Conservation (phyloP, 371 early-diverging fungal genomes). For the Enterocytospora artemiae region DNA sequence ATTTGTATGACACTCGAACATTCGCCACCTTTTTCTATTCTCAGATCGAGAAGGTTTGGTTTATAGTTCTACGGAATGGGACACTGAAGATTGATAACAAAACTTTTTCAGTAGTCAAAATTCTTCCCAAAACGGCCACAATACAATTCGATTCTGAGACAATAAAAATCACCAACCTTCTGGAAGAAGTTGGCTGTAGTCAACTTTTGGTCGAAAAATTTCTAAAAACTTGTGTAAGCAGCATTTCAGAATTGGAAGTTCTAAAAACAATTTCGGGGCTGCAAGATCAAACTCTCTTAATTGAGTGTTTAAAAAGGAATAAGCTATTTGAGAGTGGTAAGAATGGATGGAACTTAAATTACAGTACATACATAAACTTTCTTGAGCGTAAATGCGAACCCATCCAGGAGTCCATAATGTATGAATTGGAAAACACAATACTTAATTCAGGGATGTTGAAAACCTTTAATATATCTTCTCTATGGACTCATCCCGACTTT, state of each 20-base stretch:
- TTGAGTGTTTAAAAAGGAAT: not conserved
- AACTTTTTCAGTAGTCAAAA: not conserved
- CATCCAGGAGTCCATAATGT: not conserved
- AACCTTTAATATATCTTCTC: not conserved
- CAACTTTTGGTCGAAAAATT: not conserved
- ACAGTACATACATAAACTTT: not conserved
- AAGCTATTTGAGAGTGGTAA: not conserved
- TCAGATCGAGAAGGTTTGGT: not conserved
- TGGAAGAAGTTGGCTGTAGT: not conserved
- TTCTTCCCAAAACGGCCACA: not conserved
- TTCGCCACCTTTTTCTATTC: conserved; percentile 3
- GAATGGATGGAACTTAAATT: not conserved
- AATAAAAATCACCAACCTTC: not conserved
- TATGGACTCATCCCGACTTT: not conserved
- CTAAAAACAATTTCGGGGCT: not conserved
- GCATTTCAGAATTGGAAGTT: not conserved
- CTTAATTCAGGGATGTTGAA: not conserved
- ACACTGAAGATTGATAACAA: not conserved
- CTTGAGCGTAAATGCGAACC: not conserved
- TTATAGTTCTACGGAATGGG: not conserved
- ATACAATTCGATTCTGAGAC: not conserved
- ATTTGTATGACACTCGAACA: not conserved
- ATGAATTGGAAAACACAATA: not conserved
- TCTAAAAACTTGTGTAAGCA: not conserved
- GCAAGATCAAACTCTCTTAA: not conserved